Evolutionary conservation across 176 grass and related monocot species (phyloP), one percentile per base, ranked within the genome.

Genomic region (Themeda triandra): DNA sequence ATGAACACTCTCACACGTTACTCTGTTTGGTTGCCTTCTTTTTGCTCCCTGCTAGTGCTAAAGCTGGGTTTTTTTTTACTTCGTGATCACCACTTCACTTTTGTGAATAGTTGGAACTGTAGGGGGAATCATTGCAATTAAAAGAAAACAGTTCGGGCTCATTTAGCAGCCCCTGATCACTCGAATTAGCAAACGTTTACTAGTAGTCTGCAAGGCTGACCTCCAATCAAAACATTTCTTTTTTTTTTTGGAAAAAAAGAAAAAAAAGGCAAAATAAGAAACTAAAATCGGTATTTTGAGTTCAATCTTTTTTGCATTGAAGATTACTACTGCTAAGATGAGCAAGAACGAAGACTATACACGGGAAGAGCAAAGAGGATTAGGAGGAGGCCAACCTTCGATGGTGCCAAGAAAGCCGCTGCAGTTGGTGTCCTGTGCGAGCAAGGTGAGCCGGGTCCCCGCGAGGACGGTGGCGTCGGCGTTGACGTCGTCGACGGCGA

Each of bases 401-500:
- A 94, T 63, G 1, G 60, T 92, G 31, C 92, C 92, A 77, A 97
- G 40, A 84, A 97, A 97, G 0, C 92, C 90, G 75, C 92, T 97
- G 83, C 95, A 97, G 23, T 92, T 92, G 69, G 95, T 97, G 80
- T 97, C 95, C 75, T 92, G 95, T 12, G 64, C 25, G 24, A 89
- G 63, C 37, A 97, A 29, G 31, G 64, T 89, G 35, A 97, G 86
- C 19, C 4, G 87, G 5, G 92, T 94, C 31, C 88, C 84, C 2
- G 90, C 73, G 39, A 97, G 92, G 23, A 97, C 80, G 41, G 75
- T 49, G 36, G 19, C 19, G 80, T 97, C 92, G 1, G 84, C 87
- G 69, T 97, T 97, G 81, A 97, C 90, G 53, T 97, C 95, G 42
- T 89, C 90, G 44, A 91, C 75, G 46, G 92, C 95, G 66, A 92